Percentiles rank a stretch among this genome's conserved stretches.
Evolutionary conservation across 169 alveolate species (phyloP).

Genomic region (Plasmodium gallinaceum): DNA sequence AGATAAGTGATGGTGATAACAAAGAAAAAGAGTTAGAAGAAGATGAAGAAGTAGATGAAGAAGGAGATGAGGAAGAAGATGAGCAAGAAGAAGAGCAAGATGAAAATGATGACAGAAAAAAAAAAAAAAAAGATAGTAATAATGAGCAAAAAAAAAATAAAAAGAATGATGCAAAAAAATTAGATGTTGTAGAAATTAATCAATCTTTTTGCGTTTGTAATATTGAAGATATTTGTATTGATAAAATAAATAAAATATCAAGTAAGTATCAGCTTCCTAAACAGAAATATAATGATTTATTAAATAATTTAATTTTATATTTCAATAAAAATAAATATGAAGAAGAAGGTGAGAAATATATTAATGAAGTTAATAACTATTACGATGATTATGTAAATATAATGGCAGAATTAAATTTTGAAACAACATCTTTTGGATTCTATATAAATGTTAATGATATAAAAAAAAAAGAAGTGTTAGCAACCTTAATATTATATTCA

Average conservation of each 20-base stretch:
- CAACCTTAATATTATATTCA: conserved; percentile 46
- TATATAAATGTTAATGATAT: conserved; percentile 58
- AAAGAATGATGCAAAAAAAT: conserved; percentile 58
- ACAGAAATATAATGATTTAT: conserved; percentile 51
- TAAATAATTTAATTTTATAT: conserved; percentile 70
- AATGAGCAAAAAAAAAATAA: conserved; percentile 40
- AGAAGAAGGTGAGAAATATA: conserved; percentile 76
- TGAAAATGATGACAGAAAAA: not conserved
- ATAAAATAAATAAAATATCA: conserved; percentile 35
- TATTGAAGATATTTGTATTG: conserved; percentile 73
- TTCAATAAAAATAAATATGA: conserved; percentile 71
- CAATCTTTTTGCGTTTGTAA: conserved; percentile 74
- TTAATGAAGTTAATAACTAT: conserved; percentile 53
- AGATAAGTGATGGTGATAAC: not conserved
- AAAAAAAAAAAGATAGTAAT: not conserved
- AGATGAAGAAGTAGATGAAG: conserved; percentile 9
- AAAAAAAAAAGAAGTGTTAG: conserved; percentile 64
- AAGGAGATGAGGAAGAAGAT: conserved; percentile 25
- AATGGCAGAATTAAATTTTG: conserved; percentile 64
- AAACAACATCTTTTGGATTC: conserved; percentile 66
- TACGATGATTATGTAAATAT: conserved; percentile 70
- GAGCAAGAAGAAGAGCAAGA: conserved; percentile 27
- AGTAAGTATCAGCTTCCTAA: conserved; percentile 54
- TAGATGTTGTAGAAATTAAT: conserved; percentile 52
- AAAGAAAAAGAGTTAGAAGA: not conserved